Conservation (phyloP, 164 flowering plant genomes). For the Houttuynia cordata region DNA sequence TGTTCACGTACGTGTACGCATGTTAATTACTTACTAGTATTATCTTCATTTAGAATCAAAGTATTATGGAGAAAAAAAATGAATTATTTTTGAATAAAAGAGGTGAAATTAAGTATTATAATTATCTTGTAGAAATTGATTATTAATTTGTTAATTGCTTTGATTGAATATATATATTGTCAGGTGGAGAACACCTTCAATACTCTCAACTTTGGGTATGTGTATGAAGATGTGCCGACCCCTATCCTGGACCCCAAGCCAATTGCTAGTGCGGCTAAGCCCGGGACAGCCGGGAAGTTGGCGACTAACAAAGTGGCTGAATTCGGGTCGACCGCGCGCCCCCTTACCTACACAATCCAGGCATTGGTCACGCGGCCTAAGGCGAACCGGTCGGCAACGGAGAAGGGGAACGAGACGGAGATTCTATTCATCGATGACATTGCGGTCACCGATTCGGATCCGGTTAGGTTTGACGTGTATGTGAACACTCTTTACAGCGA, state of each 20-base stretch:
- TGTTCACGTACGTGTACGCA: too few relatives aligned
- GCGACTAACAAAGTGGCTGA: conserved; percentile 1
- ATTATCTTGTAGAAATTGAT: not conserved
- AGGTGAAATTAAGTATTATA: too few relatives aligned
- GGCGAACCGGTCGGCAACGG: not conserved
- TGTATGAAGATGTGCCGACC: not conserved
- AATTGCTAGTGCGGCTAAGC: not conserved
- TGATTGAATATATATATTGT: not conserved
- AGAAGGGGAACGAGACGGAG: not conserved
- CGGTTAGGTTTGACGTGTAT: not conserved
- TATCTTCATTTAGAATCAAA: too few relatives aligned
- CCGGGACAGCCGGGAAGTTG: too few relatives aligned
- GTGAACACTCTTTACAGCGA: not conserved
- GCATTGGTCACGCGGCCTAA: not conserved
- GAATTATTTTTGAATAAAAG: too few relatives aligned
- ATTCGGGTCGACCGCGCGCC: conserved; percentile 17
- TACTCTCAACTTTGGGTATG: not conserved
- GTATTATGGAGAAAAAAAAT: too few relatives aligned
- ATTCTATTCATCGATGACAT: conserved; percentile 3
- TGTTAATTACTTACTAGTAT: too few relatives aligned
- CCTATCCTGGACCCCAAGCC: not conserved
- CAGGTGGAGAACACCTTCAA: not conserved
- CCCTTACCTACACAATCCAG: not conserved
- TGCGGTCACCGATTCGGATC: not conserved
- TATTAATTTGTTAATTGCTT: not conserved